Base-by-base conservation (phyloP, 192 early-diverging fungal species). In the Funneliformis mosseae region DNA sequence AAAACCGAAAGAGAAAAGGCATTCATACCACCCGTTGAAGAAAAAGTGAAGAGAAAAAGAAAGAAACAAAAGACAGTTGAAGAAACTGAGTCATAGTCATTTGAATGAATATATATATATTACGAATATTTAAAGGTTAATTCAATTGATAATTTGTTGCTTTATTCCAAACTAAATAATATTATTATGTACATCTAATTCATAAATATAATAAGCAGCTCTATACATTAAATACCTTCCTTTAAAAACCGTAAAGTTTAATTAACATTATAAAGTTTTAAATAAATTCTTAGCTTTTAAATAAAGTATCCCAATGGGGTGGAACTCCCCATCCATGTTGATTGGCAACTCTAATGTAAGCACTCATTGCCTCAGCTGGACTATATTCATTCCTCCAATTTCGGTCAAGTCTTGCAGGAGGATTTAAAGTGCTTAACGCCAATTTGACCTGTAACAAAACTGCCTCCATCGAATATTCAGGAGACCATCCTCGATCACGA, bases 11-110 rank as follows among this genome's bases (percentile, higher is more conserved):
- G 97, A 42, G 88, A 93, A 33, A 84, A 93, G 86, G 94, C 90
- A 5, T 96, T 96, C 84, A 87, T 96, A 50, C 92, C 95, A 60
- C 96, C 96, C 21, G 87, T 89, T 73, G 94, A 97, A 81, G 82
- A 81, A 45, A 75, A 66, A 9, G 83, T 79, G 45, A 81, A 80
- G 73, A 85, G 81, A 74, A 85, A 83, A 76, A 83, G 67, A 68
- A 80, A 70, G 28, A 84, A 86, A 81, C 81, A 80, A 45, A 86
- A 86, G 72, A 48, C 81, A 5, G 23, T 45, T n/a, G 41, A 77
- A 38, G 63, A 69, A n/a, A n/a, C n/a, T 23, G 77, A 80, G 38
- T 77, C 60, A 78, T 33, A 67, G 33, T 33, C 33, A 67, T 11
- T 28, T 67, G 11, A n/a, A 67, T 67, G 1, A 55, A 55, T 33